phyloP scores from a whole-genome alignment of 1,139 yeast genomes.

The Pichia sp. region DNA sequence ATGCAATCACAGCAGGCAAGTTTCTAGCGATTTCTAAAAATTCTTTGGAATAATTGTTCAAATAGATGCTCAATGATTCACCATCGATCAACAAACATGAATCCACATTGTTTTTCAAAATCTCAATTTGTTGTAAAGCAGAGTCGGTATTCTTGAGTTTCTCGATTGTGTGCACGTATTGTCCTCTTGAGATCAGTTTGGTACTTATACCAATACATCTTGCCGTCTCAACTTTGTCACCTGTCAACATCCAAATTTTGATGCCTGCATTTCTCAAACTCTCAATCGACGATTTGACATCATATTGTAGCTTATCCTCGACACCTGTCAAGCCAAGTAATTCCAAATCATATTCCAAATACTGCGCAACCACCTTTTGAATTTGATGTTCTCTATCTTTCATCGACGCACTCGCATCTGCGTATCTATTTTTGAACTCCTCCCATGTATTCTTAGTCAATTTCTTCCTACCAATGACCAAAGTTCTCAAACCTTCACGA shows the following conservation, averaged over 20 bases:
- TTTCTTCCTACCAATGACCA: constrained; percentile 82
- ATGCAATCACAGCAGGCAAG: constrained; percentile 90
- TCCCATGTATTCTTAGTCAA: constrained; percentile 47
- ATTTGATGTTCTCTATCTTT: constrained; percentile 64
- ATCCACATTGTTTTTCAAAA: constrained; percentile 53
- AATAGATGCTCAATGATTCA: constrained; percentile 67
- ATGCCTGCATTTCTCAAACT: constrained; percentile 91
- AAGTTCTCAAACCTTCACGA: constrained; percentile 91
- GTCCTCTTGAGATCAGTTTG: constrained; percentile 86
- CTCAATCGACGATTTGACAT: constrained; percentile 89
- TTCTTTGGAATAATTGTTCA: constrained; percentile 55
- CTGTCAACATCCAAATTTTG: constrained; percentile 98
- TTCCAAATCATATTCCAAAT: constrained; percentile 78
- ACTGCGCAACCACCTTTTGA: constrained; percentile 58
- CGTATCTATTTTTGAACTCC: constrained; percentile 55
- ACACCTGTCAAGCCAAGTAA: constrained; percentile 93
- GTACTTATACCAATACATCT: constrained; percentile 95
- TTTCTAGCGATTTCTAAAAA: constrained; percentile 70
- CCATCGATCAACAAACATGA: constrained; percentile 91
- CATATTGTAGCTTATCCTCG: constrained; percentile 86
- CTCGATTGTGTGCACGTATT: constrained; percentile 81
- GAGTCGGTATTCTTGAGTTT: constrained; percentile 48
- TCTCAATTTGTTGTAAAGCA: constrained; percentile 71
- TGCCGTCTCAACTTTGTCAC: constrained; percentile 98
- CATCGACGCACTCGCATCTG: constrained; percentile 73